Evolutionary conservation across 768 basidiomycete genomes (phyloP), one percentile per base, ranked within the genome.

Genomic region (Rhodosporidiobolus odoratus): DNA sequence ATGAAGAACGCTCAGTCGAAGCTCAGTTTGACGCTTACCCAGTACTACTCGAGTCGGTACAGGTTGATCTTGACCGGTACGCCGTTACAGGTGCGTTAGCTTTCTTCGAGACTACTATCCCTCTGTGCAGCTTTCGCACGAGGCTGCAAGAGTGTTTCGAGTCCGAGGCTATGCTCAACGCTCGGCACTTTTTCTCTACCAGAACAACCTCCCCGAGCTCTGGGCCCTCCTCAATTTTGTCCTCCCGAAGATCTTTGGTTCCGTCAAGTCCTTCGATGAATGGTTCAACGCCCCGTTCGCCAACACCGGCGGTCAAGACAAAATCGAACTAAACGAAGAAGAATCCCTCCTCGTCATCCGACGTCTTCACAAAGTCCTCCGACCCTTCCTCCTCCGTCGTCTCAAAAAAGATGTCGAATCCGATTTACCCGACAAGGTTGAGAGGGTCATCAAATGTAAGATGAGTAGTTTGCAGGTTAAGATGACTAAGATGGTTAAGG

Each of bases 201-300:
- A 99, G 92, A 99, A 99, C 80, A 99, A 98, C 76, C 84, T 99
- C 3, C 86, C 90, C 23, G 96, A 99, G 78, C 82, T 99, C 4
- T 98, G 96, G 96, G 89, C 92, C 2, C 82, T 98, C 19, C 86
- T 99, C 57, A 97, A 98, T 78, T 99, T 97, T 74, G 91, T 99
- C 71, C 84, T 99, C 15, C 96, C 96, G 89, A 94, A 77, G 87
- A 87, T 98, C 78, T 98, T 99, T 85, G 98, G 97, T 82, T 98
- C 95, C 1, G 93, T 96, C 70, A 95, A 97, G 79, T 95, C 93
- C 30, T 98, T 99, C 79, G 96, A 98, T 77, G 96, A 98, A 78
- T 99, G 96, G 96, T 99, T 98, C 85, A 98, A 97, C 82, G 96
- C 95, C 2, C 96, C 96, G 0, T 99, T 99, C 75, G 95, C 96